Conservation (phyloP, 352 stramenopile genomes). For the Globisporangium barbulae region DNA sequence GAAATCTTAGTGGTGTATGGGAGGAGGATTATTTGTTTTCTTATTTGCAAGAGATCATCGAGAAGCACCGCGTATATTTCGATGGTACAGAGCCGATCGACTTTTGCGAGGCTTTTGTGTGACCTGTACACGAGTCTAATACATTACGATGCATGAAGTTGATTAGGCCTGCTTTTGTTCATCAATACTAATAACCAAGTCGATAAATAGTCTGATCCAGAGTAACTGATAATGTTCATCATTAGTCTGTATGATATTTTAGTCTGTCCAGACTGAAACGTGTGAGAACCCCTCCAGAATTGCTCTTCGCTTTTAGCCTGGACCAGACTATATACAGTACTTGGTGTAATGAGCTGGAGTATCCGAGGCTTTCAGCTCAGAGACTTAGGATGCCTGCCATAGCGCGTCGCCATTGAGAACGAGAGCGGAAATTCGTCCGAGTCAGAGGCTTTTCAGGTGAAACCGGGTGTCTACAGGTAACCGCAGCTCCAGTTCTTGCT, state of each 20-base stretch:
- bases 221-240: constrained; percentile 1
- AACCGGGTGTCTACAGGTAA: neutral
- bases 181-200: no score
- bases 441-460: no score
- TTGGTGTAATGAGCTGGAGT: no score
- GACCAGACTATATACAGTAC: constrained; percentile 12
- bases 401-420: no score
- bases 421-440: no score
- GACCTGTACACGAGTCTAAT: neutral
- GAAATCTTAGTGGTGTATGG: constrained; percentile 17
- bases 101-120: constrained; percentile 11
- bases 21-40: constrained; percentile 15
- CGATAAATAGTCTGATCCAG: no score
- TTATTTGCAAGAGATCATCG: constrained; percentile 14
- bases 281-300: neutral
- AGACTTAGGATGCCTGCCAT: no score
- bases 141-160: neutral
- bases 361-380: no score
- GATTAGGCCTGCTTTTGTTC: neutral
- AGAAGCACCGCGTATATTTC: constrained; percentile 13
- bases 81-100: constrained; percentile 11
- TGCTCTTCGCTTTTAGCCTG: constrained; percentile 12
- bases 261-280: constrained; percentile 14
- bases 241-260: constrained; percentile 13
- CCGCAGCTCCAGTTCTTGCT: constrained; percentile 1